Base-by-base conservation (phyloP, 2,329 filamentous ascomycete genomes). In the Verticillium longisporum region DNA sequence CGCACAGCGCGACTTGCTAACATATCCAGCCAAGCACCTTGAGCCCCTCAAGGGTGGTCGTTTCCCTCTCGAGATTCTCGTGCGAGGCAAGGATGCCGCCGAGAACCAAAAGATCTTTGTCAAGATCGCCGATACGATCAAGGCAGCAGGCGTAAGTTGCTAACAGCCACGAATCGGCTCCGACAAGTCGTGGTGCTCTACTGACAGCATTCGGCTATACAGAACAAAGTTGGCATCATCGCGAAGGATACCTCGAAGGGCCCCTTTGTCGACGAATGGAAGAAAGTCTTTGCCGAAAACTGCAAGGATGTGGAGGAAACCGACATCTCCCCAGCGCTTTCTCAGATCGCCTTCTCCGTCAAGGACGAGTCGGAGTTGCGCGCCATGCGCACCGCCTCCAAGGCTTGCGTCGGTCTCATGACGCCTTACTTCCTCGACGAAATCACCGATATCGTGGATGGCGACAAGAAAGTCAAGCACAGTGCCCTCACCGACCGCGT, bases 351-450 rank as follows among this genome's bases (percentile, higher is more conserved):
- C 58, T 90, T 99, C 73, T 89, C 94, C 15, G 85, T 97, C 73
- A 99, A 99, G 76, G 95, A 98, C 72, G 93, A 97, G 74, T 90
- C 88, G 70, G 95, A 99, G 76, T 81, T 99, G 67, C 91, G 94
- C 66, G 89, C 91, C 11, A 97, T 99, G 83, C 88, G 96, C 71
- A 96, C 94, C 67, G 92, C 94, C 4, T 95, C 95, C 60, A 90
- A 95, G 72, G 94, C 95, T 56, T 97, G 93, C 68, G 94, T 96
- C 66, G 93, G 92, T 62, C 81, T 98, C 63, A 96, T 98, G 88
- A 92, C 92, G 58, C 92, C 94, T 62, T 99, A 95, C 76, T 98
- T 98, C 74, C 88, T 99, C 66, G 95, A 99, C 72, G 93, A 97
- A 74, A 98, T 99, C 93, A 97, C 94, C 58, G 89, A 90, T 68